These are phyloP conservation scores for Hypoxylon trugodes DNA, from an alignment of 495 filamentous ascomycete species.

Conservation along the genomic window DNA sequence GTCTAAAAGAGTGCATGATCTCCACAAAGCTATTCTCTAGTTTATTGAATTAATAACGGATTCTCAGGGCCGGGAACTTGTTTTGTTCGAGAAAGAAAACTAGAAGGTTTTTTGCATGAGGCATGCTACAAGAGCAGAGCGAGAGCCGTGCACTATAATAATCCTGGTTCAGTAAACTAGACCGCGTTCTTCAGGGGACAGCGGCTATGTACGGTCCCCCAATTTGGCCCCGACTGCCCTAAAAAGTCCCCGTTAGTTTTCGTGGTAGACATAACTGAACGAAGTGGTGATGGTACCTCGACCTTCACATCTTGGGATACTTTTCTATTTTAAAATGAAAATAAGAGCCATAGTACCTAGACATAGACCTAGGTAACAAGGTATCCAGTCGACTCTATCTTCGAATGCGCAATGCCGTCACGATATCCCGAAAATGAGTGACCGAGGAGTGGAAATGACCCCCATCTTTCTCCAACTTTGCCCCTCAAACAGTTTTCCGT, in stretches of 20 bases:
- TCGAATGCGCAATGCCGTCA: neutral
- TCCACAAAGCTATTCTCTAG: conserved; percentile 13
- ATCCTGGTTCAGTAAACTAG: neutral
- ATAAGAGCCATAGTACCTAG: too few relatives aligned
- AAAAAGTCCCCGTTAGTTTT: neutral
- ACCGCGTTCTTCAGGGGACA: neutral
- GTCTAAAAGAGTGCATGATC: neutral
- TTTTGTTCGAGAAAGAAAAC: conserved; percentile 2
- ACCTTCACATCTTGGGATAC: neutral
- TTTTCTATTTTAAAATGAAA: too few relatives aligned
- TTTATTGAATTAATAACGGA: conserved; percentile 3
- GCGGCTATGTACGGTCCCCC: conserved; percentile 6
- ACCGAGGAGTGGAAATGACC: conserved; percentile 17
- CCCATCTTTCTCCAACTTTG: conserved; percentile 26
- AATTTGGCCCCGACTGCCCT: conserved; percentile 5
- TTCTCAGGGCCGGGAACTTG: conserved; percentile 10
- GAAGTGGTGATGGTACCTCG: neutral
- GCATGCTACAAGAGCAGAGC: neutral
- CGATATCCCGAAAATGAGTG: conserved; percentile 8
- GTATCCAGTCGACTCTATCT: neutral
- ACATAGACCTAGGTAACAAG: too few relatives aligned
- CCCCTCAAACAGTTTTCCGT: neutral
- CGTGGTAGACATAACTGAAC: neutral
- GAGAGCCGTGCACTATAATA: neutral
- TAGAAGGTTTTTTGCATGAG: conserved; percentile 14